These are phyloP conservation scores for Pseudohyphozyma bogoriensis DNA, from an alignment of 768 basidiomycete genomes.

Conservation along the genomic window DNA sequence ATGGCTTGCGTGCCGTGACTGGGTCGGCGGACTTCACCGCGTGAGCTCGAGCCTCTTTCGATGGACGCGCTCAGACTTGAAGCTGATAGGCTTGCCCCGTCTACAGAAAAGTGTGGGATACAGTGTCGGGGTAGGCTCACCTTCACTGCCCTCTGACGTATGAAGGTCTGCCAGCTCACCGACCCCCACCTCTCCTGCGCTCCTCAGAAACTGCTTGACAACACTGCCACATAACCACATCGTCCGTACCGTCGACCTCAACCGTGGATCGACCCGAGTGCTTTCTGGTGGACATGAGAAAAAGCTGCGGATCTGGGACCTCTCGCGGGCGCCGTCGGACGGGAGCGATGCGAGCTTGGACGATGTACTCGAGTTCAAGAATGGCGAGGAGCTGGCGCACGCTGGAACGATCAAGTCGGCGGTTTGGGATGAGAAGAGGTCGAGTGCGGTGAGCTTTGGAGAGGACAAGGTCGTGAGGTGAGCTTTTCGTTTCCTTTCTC, in stretches of 20 bases:
- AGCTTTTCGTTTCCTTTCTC: conserved; percentile 27
- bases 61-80: conserved; percentile 1
- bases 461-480: conserved; percentile 89
- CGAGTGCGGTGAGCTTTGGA: conserved; percentile 69
- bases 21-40: conserved; percentile 96
- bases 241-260: conserved; percentile 85
- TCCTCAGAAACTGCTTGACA: conserved; percentile 70
- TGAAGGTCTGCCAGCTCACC: no score
- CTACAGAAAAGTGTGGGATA: conserved; percentile 24
- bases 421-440: conserved; percentile 65
- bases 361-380: conserved; percentile 6
- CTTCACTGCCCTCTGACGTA: no score
- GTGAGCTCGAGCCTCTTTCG: conserved; percentile 45
- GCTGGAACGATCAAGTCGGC: conserved; percentile 87
- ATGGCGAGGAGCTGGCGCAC: conserved; percentile 57
- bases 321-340: conserved; percentile 49
- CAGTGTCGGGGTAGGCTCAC: no score
- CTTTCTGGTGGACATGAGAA: conserved; percentile 94
- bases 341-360: not conserved
- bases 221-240: conserved; percentile 99
- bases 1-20: conserved; percentile 75
- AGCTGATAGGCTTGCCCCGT: conserved; percentile 5
- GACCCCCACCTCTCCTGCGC: conserved; percentile 8
- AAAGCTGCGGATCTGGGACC: conserved; percentile 89
- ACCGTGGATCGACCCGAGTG: conserved; percentile 57